phyloP scores from a whole-genome alignment of 495 filamentous ascomycete species.

The Trichoderma reesei region DNA sequence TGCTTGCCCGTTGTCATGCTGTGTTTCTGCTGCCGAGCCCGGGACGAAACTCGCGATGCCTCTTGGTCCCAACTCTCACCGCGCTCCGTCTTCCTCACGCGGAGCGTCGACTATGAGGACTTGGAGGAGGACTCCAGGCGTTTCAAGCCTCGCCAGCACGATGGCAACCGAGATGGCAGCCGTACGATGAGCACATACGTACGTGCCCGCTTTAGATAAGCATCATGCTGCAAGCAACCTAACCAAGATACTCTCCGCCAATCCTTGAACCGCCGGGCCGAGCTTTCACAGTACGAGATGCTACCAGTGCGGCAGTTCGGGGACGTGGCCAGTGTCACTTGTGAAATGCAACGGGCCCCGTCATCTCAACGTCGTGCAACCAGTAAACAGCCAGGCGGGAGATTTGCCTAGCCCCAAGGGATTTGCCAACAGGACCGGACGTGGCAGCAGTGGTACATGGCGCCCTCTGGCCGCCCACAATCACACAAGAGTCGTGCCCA shows the following conservation, averaged over 20 bases:
- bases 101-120: not conserved
- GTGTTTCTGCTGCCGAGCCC: not conserved
- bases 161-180: not conserved
- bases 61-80: not conserved
- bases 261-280: slow-evolving; percentile 2
- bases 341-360: not conserved
- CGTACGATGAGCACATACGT: not conserved
- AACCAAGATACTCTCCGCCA: not conserved
- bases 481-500: not conserved
- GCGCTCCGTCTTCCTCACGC: not conserved
- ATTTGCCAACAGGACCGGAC: not conserved
- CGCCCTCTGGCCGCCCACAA: not conserved
- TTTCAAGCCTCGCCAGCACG: not conserved
- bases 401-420: not conserved
- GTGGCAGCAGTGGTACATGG: not conserved
- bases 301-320: not conserved
- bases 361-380: slow-evolving; percentile 3
- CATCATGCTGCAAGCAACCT: slow-evolving; percentile 2
- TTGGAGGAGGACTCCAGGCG: not conserved
- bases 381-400: not conserved
- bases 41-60: not conserved
- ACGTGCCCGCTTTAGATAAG: not conserved
- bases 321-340: not conserved
- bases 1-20: not conserved
- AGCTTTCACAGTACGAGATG: not conserved